phyloP scores from a whole-genome alignment of 257 asterid genomes.

The Nicotiana tomentosiformis region DNA sequence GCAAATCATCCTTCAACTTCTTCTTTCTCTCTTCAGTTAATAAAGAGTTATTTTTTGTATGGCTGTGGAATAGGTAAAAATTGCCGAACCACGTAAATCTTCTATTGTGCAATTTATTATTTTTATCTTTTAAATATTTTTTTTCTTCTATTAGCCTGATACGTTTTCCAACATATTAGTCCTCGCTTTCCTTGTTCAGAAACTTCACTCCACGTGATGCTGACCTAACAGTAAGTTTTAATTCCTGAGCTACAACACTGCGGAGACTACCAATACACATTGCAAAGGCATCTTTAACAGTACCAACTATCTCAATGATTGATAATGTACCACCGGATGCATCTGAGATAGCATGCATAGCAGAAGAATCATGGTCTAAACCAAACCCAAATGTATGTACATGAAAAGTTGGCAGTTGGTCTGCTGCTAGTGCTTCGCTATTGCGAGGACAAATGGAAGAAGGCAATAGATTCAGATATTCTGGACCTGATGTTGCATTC shows the following conservation, averaged over 20 bases:
- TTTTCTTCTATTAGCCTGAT: no score
- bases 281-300: conserved; percentile 42
- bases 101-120: no score
- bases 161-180: no score
- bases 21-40: no score
- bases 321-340: conserved; percentile 47
- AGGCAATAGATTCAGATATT: conserved; percentile 21
- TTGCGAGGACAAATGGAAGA: conserved; percentile 21
- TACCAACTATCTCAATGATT: conserved; percentile 27
- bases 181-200: no score
- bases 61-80: no score
- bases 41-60: no score
- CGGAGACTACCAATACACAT: conserved; percentile 43
- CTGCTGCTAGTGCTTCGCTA: neutral
- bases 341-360: conserved; percentile 41
- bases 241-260: conserved; percentile 34
- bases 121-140: no score
- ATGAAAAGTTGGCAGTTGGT: conserved; percentile 6
- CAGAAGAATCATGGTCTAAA: conserved; percentile 32
- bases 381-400: conserved; percentile 46
- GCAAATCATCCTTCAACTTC: no score
- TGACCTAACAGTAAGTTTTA: conserved; percentile 20
- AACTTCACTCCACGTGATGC: conserved; percentile 21
- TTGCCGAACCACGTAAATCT: no score
- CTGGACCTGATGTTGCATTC: neutral